Evolutionary conservation across 345 rosid species (phyloP).

Genomic region (Aquilaria sinensis): DNA sequence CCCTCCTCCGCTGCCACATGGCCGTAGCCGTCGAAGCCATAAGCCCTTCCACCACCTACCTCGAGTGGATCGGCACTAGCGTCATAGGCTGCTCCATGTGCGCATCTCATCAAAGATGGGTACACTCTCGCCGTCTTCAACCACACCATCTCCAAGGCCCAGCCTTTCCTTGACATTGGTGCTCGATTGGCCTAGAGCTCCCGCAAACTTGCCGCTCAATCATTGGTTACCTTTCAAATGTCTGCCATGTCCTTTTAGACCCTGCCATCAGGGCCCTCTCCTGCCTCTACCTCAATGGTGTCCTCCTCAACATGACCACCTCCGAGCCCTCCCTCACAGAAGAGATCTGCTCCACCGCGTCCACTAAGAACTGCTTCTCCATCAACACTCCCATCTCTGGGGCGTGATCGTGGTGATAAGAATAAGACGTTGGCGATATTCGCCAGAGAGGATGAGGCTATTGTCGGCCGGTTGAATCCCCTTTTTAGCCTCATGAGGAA

Average conservation of each 20-base stretch:
- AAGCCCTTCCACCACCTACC: slow-evolving; percentile 27
- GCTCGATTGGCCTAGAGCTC: slow-evolving; percentile 61
- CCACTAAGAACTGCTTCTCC: slow-evolving; percentile 24
- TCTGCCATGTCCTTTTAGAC: slow-evolving; percentile 67
- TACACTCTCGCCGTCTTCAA: slow-evolving; percentile 43
- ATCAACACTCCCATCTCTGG: slow-evolving; percentile 52
- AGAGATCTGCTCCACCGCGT: slow-evolving; percentile 58
- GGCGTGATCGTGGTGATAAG: slow-evolving; percentile 56
- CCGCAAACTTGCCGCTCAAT: slow-evolving; percentile 43
- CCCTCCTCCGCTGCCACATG: neutral
- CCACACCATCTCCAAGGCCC: slow-evolving; percentile 33
- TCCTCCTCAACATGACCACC: slow-evolving; percentile 29
- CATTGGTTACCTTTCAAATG: slow-evolving; percentile 76
- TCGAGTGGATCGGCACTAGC: slow-evolving; percentile 87
- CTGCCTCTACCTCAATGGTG: slow-evolving; percentile 55
- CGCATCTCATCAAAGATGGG: no score
- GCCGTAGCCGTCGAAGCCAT: no score
- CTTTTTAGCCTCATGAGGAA: no score
- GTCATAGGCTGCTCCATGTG: slow-evolving; percentile 1
- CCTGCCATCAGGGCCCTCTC: slow-evolving; percentile 55
- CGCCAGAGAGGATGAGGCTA: no score
- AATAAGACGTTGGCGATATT: neutral
- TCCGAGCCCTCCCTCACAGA: no score
- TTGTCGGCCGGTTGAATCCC: no score
- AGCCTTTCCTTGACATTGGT: slow-evolving; percentile 36